These are phyloP conservation scores for Hypomontagnella monticulosa DNA, from an alignment of 495 filamentous ascomycete species.

Conservation along the genomic window DNA sequence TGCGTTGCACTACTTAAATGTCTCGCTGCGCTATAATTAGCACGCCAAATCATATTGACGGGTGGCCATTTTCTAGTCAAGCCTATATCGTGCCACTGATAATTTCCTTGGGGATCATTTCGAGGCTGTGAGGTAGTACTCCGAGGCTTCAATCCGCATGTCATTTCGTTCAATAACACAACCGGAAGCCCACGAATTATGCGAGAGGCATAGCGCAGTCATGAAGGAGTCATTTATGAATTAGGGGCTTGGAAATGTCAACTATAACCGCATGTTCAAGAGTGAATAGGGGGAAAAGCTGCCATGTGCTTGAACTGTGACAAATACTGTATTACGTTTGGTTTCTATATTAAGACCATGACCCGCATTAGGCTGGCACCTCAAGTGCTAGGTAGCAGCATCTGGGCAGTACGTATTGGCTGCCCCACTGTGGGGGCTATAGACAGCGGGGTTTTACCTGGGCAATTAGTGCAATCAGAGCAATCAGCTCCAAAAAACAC, in stretches of 20 bases:
- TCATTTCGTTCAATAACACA: background rate
- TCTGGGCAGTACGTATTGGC: constrained; percentile 9
- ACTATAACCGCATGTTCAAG: background rate
- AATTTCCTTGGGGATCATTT: constrained; percentile 20
- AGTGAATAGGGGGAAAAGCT: constrained; percentile 13
- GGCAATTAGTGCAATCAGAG: background rate
- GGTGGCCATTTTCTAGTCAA: constrained; percentile 13
- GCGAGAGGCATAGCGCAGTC: background rate
- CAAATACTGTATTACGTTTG: constrained; percentile 20
- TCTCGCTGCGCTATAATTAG: constrained; percentile 39
- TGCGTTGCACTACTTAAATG: constrained; percentile 36
- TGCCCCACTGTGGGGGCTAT: constrained; percentile 38
- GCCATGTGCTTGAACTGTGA: constrained; percentile 12
- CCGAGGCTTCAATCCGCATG: background rate
- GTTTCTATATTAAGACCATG: constrained; percentile 38
- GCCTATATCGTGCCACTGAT: constrained; percentile 22
- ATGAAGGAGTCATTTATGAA: background rate
- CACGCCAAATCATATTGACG: constrained; percentile 31
- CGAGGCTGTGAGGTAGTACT: constrained; percentile 36
- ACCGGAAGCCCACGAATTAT: background rate
- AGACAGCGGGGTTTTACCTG: constrained; percentile 12
- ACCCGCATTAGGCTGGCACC: constrained; percentile 11
- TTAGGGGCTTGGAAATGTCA: background rate
- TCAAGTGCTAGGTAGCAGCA: too few relatives aligned
- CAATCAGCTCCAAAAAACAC: constrained; percentile 29